A percentile compares a stretch with the other conserved stretches of the same genome.
Evolutionary conservation across 139 green algal genomes (phyloP).

Genomic region (Desmodesmus armatus): DNA sequence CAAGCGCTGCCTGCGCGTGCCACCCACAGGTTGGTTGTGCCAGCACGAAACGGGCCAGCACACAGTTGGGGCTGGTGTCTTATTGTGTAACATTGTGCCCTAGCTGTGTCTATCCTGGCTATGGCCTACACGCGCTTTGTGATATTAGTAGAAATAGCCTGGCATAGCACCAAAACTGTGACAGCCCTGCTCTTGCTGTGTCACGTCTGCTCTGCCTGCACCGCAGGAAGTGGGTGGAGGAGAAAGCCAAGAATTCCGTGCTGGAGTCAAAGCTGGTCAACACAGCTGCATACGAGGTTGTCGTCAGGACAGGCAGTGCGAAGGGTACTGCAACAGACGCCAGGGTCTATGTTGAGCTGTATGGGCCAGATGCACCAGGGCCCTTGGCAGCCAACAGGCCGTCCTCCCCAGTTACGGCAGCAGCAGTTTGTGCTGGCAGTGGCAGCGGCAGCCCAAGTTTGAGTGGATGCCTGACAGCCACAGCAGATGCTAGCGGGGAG

Average conservation of each 20-base stretch:
- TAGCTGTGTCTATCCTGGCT: too few species aligned
- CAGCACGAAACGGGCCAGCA: too few species aligned
- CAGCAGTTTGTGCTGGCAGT: conserved; percentile 21
- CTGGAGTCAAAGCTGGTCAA: conserved; percentile 55
- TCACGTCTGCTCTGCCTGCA: conserved; percentile 1
- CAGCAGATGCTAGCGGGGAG: conserved; percentile 42
- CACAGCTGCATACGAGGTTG: conserved; percentile 68
- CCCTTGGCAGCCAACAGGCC: too few species aligned
- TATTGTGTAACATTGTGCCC: too few species aligned
- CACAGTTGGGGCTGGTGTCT: too few species aligned
- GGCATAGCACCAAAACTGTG: too few species aligned
- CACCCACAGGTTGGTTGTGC: too few species aligned
- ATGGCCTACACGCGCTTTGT: too few species aligned
- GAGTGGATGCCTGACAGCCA: conserved; percentile 30
- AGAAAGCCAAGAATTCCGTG: conserved; percentile 60
- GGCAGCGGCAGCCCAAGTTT: background rate
- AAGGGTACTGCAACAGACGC: conserved; percentile 72
- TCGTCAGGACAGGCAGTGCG: conserved; percentile 68
- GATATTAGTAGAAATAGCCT: too few species aligned
- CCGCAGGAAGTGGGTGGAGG: conserved; percentile 67
- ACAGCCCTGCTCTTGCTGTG: background rate
- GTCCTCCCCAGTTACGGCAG: conserved; percentile 30
- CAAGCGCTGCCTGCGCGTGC: too few species aligned
- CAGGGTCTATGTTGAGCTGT: conserved; percentile 73
- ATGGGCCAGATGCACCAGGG: conserved; percentile 54